A percentile compares a stretch with the other conserved stretches of the same genome.
These are phyloP conservation scores for Fistulifera pelliculosa DNA, from an alignment of 108 stramenopile species.

Conservation along the genomic window DNA sequence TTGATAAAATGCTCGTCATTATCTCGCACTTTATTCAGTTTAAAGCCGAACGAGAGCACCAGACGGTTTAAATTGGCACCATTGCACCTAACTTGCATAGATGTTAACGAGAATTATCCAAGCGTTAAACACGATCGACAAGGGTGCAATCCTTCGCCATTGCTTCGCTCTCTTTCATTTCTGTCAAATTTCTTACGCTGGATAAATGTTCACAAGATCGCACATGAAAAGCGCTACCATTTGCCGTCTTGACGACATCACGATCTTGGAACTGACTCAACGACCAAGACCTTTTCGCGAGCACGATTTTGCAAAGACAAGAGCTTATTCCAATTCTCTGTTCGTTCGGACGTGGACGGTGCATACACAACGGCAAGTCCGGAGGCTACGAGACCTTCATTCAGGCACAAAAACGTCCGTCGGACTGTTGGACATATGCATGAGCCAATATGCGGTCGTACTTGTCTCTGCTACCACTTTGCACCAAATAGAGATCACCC, in stretches of 20 bases:
- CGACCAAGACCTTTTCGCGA: conserved; percentile 7
- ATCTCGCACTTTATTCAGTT: too few relatives aligned
- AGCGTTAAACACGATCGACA: conserved; percentile 52
- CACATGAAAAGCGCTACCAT: conserved; percentile 64
- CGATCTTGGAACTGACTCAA: conserved; percentile 30
- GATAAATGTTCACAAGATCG: conserved; percentile 49
- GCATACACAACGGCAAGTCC: conserved; percentile 53
- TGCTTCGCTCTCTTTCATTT: conserved; percentile 36
- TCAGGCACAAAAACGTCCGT: conserved; percentile 51
- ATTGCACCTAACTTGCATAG: too few relatives aligned
- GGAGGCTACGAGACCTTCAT: conserved; percentile 62
- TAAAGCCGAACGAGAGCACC: too few relatives aligned
- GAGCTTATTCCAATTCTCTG: conserved; percentile 53
- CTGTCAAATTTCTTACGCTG: conserved; percentile 25
- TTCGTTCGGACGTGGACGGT: conserved; percentile 29
- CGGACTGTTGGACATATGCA: conserved; percentile 35
- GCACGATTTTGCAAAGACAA: conserved; percentile 43
- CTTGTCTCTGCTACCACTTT: conserved; percentile 26
- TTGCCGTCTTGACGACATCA: conserved; percentile 35
- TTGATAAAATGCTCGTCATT: too few relatives aligned
- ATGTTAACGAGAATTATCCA: too few relatives aligned
- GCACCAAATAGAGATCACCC: conserved; percentile 40
- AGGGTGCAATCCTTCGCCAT: conserved; percentile 55
- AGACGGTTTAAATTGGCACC: too few relatives aligned
- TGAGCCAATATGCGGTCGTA: conserved; percentile 56